A percentile compares a stretch with the other conserved stretches of the same genome.
Conservation (phyloP, 202 grass and related monocot genomes). For the Zoysia matrella region DNA sequence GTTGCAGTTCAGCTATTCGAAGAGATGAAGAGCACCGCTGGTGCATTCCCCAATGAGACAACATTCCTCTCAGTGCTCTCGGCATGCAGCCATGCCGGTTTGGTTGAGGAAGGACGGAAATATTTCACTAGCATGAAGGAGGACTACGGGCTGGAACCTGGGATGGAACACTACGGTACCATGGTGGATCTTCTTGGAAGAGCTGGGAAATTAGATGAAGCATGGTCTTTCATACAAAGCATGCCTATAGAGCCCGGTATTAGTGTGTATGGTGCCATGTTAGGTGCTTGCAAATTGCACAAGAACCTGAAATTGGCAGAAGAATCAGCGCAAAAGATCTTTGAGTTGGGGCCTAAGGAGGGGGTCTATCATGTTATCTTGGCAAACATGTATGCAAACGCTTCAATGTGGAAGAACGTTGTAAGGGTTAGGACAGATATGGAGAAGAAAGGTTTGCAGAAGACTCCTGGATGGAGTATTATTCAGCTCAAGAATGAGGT, state of each 20-base stretch:
- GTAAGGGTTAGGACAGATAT: constrained; percentile 73
- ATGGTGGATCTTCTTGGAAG: constrained; percentile 88
- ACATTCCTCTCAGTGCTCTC: constrained; percentile 55
- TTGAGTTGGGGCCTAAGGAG: constrained; percentile 73
- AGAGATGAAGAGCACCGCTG: constrained; percentile 43
- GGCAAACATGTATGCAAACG: constrained; percentile 87
- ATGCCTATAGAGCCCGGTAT: constrained; percentile 76
- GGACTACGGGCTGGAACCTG: constrained; percentile 62
- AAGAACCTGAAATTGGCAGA: constrained; percentile 76
- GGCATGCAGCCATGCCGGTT: constrained; percentile 68
- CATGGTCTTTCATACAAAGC: constrained; percentile 75
- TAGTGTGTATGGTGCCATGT: constrained; percentile 75
- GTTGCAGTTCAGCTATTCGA: constrained; percentile 54
- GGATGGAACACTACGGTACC: constrained; percentile 77
- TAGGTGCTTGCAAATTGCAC: constrained; percentile 85
- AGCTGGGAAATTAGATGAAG: constrained; percentile 75
- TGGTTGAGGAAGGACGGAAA: constrained; percentile 63
- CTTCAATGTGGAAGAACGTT: constrained; percentile 83
- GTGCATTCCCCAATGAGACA: constrained; percentile 50
- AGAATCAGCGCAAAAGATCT: constrained; percentile 63
- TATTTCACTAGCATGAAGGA: constrained; percentile 66
- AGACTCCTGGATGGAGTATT: constrained; percentile 67
- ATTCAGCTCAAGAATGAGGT: constrained; percentile 67
- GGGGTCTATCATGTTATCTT: constrained; percentile 82
- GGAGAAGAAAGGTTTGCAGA: constrained; percentile 72